These are phyloP conservation scores for Starmerella floris DNA, from an alignment of 805 yeast genomes.

Conservation along the genomic window DNA sequence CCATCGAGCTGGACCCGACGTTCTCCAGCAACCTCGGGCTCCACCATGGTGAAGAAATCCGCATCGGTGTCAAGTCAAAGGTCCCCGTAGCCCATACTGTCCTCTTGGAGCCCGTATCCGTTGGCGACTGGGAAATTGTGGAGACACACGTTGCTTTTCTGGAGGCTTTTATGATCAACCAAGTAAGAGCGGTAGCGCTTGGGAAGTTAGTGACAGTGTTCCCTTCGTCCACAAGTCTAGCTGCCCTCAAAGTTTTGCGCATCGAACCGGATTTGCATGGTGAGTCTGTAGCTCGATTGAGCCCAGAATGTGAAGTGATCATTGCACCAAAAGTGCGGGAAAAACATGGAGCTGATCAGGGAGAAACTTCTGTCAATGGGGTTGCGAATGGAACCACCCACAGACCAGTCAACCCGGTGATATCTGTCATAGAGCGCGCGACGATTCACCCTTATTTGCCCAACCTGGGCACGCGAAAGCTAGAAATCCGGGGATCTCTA, in stretches of 20 bases:
- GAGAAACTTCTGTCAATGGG: neutral
- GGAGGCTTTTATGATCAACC: slow-evolving; percentile 62
- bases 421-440: neutral
- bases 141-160: slow-evolving; percentile 67
- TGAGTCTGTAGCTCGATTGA: slow-evolving; percentile 36
- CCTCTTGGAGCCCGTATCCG: slow-evolving; percentile 60
- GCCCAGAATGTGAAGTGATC: slow-evolving; percentile 54
- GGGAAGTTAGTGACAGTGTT: slow-evolving; percentile 53
- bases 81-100: slow-evolving; percentile 46
- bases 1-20: slow-evolving; percentile 52
- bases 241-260: slow-evolving; percentile 42
- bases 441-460: slow-evolving; percentile 11
- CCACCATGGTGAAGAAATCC: slow-evolving; percentile 32
- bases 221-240: slow-evolving; percentile 48
- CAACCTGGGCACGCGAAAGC: slow-evolving; percentile 5
- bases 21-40: slow-evolving; percentile 45
- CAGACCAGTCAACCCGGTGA: neutral
- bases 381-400: neutral
- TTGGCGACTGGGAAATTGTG: slow-evolving; percentile 82
- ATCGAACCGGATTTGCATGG: slow-evolving; percentile 27
- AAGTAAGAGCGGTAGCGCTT: slow-evolving; percentile 59
- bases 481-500: slow-evolving; percentile 11
- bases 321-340: slow-evolving; percentile 50
- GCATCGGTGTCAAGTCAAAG: slow-evolving; percentile 37
- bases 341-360: neutral